Base-by-base conservation (phyloP, 2,329 filamentous ascomycete species). In the Cladosporium sp. region DNA sequence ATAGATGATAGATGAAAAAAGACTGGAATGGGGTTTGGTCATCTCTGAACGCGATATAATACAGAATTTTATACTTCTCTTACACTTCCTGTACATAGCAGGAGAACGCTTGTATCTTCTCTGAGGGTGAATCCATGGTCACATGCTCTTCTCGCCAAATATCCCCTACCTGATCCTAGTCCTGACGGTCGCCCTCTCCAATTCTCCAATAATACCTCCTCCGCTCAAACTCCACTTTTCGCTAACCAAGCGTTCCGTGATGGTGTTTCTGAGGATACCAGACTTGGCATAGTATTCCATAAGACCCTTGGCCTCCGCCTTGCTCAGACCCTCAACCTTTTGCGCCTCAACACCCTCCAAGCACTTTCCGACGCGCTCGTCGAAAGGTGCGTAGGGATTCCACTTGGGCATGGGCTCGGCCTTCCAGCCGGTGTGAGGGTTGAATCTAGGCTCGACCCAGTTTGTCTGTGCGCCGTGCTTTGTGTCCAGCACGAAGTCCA, bases 281-380 rank as follows among this genome's bases (percentile, higher is more conserved):
- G 90, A 95, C 35, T 84, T 85, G 4, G 90, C 91, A 80, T 93
- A 97, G 76, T 97, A 97, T 77, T 97, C 91, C 85, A 97, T 87
- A 65, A 96, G 78, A 0, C 85, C 81, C 59, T 87, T 83, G 10
- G 90, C 86, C 75, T 97, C 93, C 1, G 80, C 75, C 74, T 87
- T 89, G 66, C 78, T 87, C 64, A 97, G 68, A 8, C 90, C 88
- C 40, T 82, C 79, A 19, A 96, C 70, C 19, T 82, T 80, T 64
- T 80, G 72, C 3, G 82, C 70, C 3, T 56, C 52, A 12, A 82
- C 71, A 7, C 70, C 70, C 57, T 75, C 73, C 58, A 79, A 61
- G 2, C 65, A 70, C 1, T 79, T 75, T 56, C 83, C 69, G 1
- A 83, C 78, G n/a, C 80, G 74, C 58, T 73, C 63, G 62, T 87